A percentile compares a stretch with the other conserved stretches of the same genome.
Evolutionary conservation across 345 rosid species (phyloP).

Genomic region (Arabis alpina): DNA sequence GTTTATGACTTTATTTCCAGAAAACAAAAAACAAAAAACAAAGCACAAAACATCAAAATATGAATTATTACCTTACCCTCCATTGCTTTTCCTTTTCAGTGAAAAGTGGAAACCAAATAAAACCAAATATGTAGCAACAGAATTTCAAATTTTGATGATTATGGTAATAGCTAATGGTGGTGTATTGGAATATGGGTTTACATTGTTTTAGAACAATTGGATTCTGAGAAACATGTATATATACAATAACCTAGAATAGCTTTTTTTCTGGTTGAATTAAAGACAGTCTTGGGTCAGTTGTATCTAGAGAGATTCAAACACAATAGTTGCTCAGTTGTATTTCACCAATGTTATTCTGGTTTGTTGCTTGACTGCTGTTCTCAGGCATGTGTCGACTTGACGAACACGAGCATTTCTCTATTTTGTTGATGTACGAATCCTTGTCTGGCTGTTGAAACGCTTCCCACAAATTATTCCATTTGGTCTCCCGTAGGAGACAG

Average conservation of each 20-base stretch:
- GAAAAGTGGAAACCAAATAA: background rate
- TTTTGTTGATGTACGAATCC: background rate
- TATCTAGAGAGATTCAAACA: background rate
- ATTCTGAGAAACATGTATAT: no score
- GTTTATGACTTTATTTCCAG: background rate
- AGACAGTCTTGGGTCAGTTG: background rate
- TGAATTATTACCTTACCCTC: background rate
- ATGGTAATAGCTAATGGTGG: no score
- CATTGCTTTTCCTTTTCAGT: background rate
- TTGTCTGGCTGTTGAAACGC: background rate
- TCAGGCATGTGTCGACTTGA: background rate
- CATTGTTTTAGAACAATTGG: no score
- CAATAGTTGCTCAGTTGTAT: background rate
- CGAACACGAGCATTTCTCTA: slow-evolving; percentile 16
- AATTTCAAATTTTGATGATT: no score
- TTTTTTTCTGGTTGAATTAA: background rate
- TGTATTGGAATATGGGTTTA: no score
- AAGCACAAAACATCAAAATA: slow-evolving; percentile 10
- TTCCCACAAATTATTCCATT: background rate
- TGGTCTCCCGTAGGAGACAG: slow-evolving; percentile 29
- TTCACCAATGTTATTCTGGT: background rate
- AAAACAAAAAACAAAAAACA: background rate
- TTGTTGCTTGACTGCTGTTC: background rate
- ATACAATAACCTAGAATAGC: no score
- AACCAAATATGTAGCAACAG: background rate